Evolutionary conservation across 2,329 filamentous ascomycete species (phyloP).

Genomic region (Ceratocystis diversiconidia): DNA sequence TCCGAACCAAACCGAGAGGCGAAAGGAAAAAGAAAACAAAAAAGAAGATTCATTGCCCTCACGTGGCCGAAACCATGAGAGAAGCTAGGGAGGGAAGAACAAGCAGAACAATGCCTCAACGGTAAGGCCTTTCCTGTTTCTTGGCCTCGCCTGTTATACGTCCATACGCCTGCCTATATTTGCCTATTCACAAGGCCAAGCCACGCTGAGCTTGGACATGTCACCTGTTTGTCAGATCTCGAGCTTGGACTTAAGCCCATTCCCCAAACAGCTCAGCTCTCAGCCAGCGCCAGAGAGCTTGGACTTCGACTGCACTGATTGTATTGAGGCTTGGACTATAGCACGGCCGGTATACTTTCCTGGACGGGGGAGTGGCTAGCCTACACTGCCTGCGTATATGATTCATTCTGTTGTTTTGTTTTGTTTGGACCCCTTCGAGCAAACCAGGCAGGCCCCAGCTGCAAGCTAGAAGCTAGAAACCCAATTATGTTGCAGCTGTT

Average conservation of each 20-base stretch:
- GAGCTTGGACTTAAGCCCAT: neutral
- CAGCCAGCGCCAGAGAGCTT: neutral
- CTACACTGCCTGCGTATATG: neutral
- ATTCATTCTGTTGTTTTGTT: neutral
- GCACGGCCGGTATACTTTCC: neutral
- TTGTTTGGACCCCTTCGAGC: neutral
- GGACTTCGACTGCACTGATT: neutral
- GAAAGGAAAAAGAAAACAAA: too few relatives aligned
- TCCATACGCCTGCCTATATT: neutral
- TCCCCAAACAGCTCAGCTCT: neutral
- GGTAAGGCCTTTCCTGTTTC: too few relatives aligned
- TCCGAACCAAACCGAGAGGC: too few relatives aligned
- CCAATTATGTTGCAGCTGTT: neutral
- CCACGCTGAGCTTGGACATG: neutral
- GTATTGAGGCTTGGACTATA: slow-evolving; percentile 1
- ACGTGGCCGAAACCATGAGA: neutral
- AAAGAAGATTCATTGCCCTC: too few relatives aligned
- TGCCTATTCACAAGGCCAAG: too few relatives aligned
- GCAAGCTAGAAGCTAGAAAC: neutral
- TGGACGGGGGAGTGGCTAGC: neutral
- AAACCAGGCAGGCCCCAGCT: neutral
- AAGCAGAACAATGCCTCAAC: too few relatives aligned
- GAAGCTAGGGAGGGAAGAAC: too few relatives aligned
- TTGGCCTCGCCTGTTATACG: too few relatives aligned
- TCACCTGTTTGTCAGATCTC: slow-evolving; percentile 7